phyloP scores from a whole-genome alignment of 1,139 yeast genomes.

The Pichia sp. region DNA sequence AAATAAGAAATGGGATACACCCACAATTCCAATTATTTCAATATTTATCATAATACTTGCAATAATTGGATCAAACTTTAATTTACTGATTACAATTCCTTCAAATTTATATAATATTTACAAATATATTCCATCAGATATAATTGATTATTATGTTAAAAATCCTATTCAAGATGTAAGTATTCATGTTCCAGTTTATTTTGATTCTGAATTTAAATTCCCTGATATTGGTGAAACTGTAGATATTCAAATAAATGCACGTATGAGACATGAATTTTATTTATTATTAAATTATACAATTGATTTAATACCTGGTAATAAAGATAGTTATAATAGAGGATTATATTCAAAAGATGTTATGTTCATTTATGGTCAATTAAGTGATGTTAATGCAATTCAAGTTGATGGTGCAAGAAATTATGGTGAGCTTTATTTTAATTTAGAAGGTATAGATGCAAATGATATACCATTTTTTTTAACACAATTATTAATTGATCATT shows the following conservation, averaged over 20 bases:
- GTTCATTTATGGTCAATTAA: conserved; percentile 30
- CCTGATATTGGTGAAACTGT: conserved; percentile 44
- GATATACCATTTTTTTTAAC: conserved; percentile 57
- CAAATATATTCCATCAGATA: conserved; percentile 15
- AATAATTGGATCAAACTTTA: background rate
- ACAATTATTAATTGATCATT: conserved; percentile 49
- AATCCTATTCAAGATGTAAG: conserved; percentile 27
- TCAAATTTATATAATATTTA: conserved; percentile 3
- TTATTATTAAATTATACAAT: conserved; percentile 16
- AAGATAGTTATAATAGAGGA: conserved; percentile 5
- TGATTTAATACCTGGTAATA: conserved; percentile 14
- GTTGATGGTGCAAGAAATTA: conserved; percentile 37
- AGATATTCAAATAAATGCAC: conserved; percentile 35
- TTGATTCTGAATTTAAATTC: conserved; percentile 35
- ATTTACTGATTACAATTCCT: background rate
- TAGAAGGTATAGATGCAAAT: conserved; percentile 45
- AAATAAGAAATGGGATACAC: no score
- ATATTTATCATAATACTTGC: background rate
- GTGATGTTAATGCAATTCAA: conserved; percentile 33
- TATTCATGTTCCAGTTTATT: conserved; percentile 28
- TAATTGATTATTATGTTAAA: conserved; percentile 19
- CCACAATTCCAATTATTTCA: background rate
- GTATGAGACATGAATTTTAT: conserved; percentile 17
- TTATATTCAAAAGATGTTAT: conserved; percentile 22
- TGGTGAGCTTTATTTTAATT: conserved; percentile 42